Base-by-base conservation (phyloP, 192 early-diverging fungal species). In the Coemansia sp. region DNA sequence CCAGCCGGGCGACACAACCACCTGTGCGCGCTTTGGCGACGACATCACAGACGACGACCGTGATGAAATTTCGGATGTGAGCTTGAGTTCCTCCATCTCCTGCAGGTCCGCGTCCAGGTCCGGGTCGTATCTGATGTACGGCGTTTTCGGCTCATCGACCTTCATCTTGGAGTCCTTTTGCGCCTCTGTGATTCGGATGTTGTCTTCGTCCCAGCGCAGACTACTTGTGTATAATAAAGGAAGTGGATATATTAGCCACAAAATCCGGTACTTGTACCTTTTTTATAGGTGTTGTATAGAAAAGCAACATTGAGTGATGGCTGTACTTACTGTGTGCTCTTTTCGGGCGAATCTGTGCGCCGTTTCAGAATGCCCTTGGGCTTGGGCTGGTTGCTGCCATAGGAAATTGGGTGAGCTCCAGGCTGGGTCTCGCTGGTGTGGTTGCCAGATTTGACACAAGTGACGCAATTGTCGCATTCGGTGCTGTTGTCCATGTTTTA, bases 151-250 rank as follows among this genome's bases (percentile, higher is more conserved):
- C 71, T 99, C 96, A 36, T 89, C 87, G 6, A 98, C 93, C 80
- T 98, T 97, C 97, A 99, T 99, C 33, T 90, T 96, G 18, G 90
- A 83, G 59, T 89, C 88, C 77, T 95, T 95, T 69, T 94, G 88
- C 5, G 91, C 87, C 72, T 99, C 96, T 1, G 94, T 96, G 5
- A 93, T 76, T 67, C 86, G 83, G 42, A 99, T 63, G 75, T 93
- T 96, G 68, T 95, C 94, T 83, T 99, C 95, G 73, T 97, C 94
- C 94, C 95, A 97, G 63, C 87, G 89, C 70, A 96, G 81, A 51
- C 94, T 76, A 76, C 89, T 3, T 45, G 42, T 68, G 5, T 2
- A 20, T 28, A 31, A 51, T 40, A 18, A 56, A 18, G 17, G n/a
- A 16, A 8, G n/a, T n/a, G n/a, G n/a, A n/a, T n/a, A n/a, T n/a